Base-by-base conservation (phyloP, 768 basidiomycete genomes). In the Botryobasidium botryosum region DNA sequence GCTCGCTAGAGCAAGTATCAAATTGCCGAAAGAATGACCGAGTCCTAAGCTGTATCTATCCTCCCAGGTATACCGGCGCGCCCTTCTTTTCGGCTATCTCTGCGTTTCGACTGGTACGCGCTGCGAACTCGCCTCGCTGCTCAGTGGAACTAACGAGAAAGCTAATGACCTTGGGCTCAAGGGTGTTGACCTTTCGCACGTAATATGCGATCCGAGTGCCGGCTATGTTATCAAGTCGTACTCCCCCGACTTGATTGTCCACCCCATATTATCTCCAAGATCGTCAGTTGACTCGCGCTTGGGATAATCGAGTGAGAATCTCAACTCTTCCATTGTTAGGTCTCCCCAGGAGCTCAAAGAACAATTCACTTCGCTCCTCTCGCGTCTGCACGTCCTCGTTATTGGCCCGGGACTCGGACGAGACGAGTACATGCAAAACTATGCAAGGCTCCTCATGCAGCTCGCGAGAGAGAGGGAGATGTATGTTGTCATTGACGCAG, bases 171-270 rank as follows among this genome's bases (percentile, higher is more conserved):
- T n/a, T 37, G 8, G 18, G 12, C 20, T 26, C 7, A 44, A 85
- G 84, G 91, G 91, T 27, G 85, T 80, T 40, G 92, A 97, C 61
- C 68, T 96, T 18, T 90, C 91, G 20, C 94, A 97, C 68, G 86
- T 97, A 47, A 92, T 97, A 45, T 99, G 94, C 63, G 79, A 91
- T 5, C 92, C 92, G 0, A 76, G 74, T 0, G 92, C 94, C 5
- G 87, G 88, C 23, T 70, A 70, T 4, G 81, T 88, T 36, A 99
- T 99, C 68, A 99, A 99, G 64, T 80, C 84, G 0, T 99, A 96
- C 60, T 91, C 86, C 3, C 90, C 90, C 1, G 91, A 99, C 61
- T 64, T 99, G 35, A 99, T 99, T 56, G 94, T 99, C 0, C 92
- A 99, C 56, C 91, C 87, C 1, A 85, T 97, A 45, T 69, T 99